These are phyloP conservation scores for Spinellus fusiger DNA, from an alignment of 192 early-diverging fungal genomes.

Conservation along the genomic window DNA sequence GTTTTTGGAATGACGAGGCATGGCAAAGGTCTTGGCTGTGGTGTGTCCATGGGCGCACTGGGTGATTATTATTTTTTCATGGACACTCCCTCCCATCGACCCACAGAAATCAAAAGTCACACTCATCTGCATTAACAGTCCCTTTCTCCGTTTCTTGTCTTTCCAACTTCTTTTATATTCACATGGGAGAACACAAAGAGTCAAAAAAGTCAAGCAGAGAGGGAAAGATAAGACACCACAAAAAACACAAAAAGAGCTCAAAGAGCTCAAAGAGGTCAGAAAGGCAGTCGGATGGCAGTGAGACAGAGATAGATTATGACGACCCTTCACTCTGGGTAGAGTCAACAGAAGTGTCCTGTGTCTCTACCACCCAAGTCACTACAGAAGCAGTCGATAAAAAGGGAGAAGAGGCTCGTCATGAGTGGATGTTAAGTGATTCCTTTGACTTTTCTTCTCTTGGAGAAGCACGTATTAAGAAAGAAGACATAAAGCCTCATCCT, in stretches of 20 bases:
- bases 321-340: conserved; percentile 23
- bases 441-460: conserved; percentile 40
- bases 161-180: neutral
- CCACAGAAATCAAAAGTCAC: neutral
- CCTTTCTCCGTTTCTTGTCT: neutral
- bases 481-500: conserved; percentile 36
- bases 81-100: too few relatives aligned
- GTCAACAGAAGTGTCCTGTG: too few relatives aligned
- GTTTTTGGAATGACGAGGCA: conserved; percentile 90
- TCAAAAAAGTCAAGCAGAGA: conserved; percentile 4
- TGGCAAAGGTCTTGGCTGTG: too few relatives aligned
- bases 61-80: too few relatives aligned
- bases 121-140: neutral
- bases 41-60: too few relatives aligned
- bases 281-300: neutral
- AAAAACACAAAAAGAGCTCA: conserved; percentile 22
- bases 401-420: conserved; percentile 12
- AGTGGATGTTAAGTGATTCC: conserved; percentile 32
- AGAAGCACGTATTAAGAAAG: conserved; percentile 27
- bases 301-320: conserved; percentile 30
- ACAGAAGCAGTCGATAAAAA: neutral
- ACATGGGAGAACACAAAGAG: conserved; percentile 14
- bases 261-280: too few relatives aligned
- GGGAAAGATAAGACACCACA: neutral
- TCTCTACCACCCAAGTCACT: too few relatives aligned